Evolutionary conservation across 176 grass and related monocot species (phyloP).

Genomic region (Cenchrus fungigraminus): DNA sequence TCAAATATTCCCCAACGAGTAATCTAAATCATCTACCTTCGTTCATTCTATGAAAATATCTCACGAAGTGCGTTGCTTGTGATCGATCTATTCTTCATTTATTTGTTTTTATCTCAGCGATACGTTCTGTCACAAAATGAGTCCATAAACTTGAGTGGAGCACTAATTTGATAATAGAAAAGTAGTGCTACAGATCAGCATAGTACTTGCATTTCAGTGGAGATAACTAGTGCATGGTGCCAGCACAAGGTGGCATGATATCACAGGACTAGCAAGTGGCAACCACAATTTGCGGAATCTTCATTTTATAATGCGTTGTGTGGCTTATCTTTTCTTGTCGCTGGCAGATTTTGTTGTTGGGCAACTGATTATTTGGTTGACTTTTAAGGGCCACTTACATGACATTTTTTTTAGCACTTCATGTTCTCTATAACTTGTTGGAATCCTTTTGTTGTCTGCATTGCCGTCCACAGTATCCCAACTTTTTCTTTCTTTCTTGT

Average conservation of each 20-base stretch:
- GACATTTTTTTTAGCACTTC: background rate
- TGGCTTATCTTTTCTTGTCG: background rate
- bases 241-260: conserved; percentile 8
- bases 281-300: background rate
- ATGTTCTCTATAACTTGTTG: background rate
- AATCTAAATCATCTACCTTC: background rate
- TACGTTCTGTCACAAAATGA: conserved; percentile 16
- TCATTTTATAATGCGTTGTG: conserved; percentile 15
- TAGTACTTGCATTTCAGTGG: conserved; percentile 6
- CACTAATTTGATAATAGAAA: conserved; percentile 27
- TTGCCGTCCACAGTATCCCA: background rate
- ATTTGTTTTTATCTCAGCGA: background rate
- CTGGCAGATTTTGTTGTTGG: conserved; percentile 22
- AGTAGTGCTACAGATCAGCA: background rate
- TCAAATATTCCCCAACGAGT: conserved; percentile 18
- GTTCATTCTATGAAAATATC: background rate
- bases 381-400: background rate
- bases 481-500: too few relatives aligned
- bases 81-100: background rate
- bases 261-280: background rate
- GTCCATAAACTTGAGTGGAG: conserved; percentile 29
- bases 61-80: background rate
- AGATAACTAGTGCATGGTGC: conserved; percentile 18
- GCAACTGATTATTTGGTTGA: background rate
- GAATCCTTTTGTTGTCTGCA: background rate